Evolutionary conservation across 306 rosid genomes (phyloP).

Genomic region (Rosa persica): DNA sequence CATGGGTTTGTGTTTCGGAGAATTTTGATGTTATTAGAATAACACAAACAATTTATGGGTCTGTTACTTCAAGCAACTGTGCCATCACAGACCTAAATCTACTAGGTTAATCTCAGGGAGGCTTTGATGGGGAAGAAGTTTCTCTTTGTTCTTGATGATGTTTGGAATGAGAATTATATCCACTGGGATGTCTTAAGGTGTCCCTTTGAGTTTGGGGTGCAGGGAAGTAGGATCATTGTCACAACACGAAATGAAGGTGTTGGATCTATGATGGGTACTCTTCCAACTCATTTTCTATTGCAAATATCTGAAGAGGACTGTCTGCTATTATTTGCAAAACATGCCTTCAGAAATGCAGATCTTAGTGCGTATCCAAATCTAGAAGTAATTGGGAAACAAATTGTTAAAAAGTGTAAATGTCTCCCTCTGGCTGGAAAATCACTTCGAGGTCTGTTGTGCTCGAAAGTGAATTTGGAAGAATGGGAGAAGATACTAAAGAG

Average conservation of each 20-base stretch:
- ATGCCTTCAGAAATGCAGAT: conserved; percentile 7
- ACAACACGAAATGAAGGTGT: conserved; percentile 11
- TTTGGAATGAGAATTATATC: conserved; percentile 4
- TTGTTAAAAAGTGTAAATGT: conserved; percentile 3
- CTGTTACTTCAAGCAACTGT: background rate
- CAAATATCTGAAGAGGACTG: conserved; percentile 1
- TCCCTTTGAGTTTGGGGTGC: background rate
- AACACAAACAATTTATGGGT: background rate
- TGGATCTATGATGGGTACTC: conserved; percentile 1
- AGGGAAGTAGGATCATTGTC: conserved; percentile 3
- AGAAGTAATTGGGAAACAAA: conserved; percentile 16
- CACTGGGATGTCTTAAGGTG: background rate
- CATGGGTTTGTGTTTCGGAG: conserved; percentile 5
- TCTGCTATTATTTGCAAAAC: background rate
- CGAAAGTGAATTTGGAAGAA: background rate
- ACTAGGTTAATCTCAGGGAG: background rate
- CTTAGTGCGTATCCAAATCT: background rate
- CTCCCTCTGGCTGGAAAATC: background rate
- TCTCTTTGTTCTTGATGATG: conserved; percentile 4
- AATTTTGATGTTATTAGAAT: background rate
- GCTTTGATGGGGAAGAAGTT: conserved; percentile 8
- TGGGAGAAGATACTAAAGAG: background rate
- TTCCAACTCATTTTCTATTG: background rate
- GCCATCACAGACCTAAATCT: background rate
- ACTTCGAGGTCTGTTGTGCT: background rate